These are phyloP conservation scores for Eleusine coracana DNA, from an alignment of 176 grass and related monocot species.

Conservation along the genomic window DNA sequence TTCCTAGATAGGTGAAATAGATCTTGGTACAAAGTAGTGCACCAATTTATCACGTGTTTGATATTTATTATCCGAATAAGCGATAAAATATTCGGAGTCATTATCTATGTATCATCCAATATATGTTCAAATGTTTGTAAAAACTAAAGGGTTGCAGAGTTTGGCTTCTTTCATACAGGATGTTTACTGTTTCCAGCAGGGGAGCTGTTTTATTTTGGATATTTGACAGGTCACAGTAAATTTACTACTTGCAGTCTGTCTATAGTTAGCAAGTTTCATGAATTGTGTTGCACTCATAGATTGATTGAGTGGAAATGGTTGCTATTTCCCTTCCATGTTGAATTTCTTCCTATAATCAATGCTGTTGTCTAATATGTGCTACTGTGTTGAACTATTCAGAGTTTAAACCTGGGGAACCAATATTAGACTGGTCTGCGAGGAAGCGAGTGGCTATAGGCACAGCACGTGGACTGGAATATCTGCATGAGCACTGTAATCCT, in stretches of 20 bases:
- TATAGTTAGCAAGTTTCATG: constrained; percentile 11
- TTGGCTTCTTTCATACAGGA: constrained; percentile 9
- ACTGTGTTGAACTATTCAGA: constrained; percentile 56
- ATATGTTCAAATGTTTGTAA: neutral
- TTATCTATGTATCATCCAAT: neutral
- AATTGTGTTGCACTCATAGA: constrained; percentile 21
- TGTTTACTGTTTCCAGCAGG: neutral
- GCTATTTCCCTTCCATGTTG: constrained; percentile 17
- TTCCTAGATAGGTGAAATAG: neutral
- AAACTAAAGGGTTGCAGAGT: constrained; percentile 8
- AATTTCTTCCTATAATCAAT: neutral
- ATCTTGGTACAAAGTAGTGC: neutral
- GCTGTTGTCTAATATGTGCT: constrained; percentile 21
- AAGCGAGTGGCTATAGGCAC: constrained; percentile 94
- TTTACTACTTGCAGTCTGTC: constrained; percentile 6
- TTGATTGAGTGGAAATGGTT: constrained; percentile 17
- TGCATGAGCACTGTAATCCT: constrained; percentile 96
- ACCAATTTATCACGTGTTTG: neutral
- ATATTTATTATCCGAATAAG: constrained; percentile 11
- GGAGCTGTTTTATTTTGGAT: neutral
- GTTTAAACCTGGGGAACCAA: constrained; percentile 82
- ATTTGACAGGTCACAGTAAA: neutral
- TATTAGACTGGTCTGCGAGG: constrained; percentile 81
- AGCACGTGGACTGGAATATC: constrained; percentile 87
- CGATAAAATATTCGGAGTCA: neutral